phyloP scores from a whole-genome alignment of 345 rosid genomes.

The Noccaea caerulescens region DNA sequence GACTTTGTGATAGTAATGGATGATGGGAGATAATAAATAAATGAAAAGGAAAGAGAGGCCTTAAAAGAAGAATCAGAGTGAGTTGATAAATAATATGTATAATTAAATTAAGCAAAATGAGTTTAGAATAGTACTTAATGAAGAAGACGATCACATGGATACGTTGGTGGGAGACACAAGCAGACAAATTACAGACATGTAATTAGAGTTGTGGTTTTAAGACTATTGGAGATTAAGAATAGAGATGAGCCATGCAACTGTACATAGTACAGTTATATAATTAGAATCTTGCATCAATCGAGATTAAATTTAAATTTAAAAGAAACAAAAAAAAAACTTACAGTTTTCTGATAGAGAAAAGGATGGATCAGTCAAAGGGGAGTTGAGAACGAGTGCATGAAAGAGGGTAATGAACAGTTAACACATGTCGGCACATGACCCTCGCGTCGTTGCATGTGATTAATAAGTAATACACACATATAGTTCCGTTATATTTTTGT shows the following conservation, averaged over 20 bases:
- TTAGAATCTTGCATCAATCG: slow-evolving; percentile 26
- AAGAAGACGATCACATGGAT: slow-evolving; percentile 46
- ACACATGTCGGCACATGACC: slow-evolving; percentile 48
- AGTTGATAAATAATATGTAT: background rate
- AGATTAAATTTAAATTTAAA: background rate
- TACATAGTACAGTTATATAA: background rate
- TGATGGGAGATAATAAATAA: slow-evolving; percentile 34
- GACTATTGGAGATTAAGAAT: slow-evolving; percentile 21
- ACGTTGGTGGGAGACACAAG: slow-evolving; percentile 43
- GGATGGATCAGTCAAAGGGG: slow-evolving; percentile 36
- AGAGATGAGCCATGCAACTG: slow-evolving; percentile 34
- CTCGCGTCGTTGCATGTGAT: slow-evolving; percentile 41
- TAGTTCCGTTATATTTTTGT: too few relatives aligned
- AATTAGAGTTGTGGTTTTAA: slow-evolving; percentile 34
- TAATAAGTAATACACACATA: too few relatives aligned
- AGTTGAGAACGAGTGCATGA: slow-evolving; percentile 33
- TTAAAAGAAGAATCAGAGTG: slow-evolving; percentile 14
- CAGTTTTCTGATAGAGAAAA: slow-evolving; percentile 10
- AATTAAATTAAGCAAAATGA: background rate
- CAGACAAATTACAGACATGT: slow-evolving; percentile 44
- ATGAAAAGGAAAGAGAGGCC: background rate
- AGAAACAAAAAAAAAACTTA: background rate
- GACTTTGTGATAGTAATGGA: slow-evolving; percentile 37
- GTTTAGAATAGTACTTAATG: slow-evolving; percentile 29
- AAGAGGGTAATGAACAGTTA: slow-evolving; percentile 33